Base-by-base conservation (phyloP, 2,329 filamentous ascomycete genomes). In the Fusarium burgessii region DNA sequence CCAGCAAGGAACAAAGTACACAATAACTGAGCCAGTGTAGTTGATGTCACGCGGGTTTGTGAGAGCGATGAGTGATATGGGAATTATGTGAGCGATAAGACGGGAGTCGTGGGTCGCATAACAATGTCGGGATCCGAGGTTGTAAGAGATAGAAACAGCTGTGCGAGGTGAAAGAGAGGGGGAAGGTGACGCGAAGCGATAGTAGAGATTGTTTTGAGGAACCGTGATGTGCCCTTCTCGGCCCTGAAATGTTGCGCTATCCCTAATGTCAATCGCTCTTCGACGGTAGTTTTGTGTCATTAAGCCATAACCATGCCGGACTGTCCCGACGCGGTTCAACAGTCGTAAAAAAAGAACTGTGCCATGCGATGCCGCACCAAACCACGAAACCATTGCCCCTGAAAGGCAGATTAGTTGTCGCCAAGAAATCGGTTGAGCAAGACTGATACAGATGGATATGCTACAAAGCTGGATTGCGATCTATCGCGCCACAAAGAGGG, bases 191-290 rank as follows among this genome's bases (percentile, higher is more conserved):
- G 71, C 62, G 70, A 72, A 63, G 68, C 68, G 66, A 54, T 69
- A 73, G 76, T 73, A 75, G 76, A 72, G 74, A 76, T 74, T 75
- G 73, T 73, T 69, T 65, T 60, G 54, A 74, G 72, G 71, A 74
- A 68, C 71, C 75, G 71, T 55, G 73, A 75, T 77, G 62, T 75
- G 73, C 75, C 72, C 75, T 77, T 77, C 75, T 70, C 63, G 73
- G 68, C 57, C 72, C 62, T 70, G 52, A 45, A 49, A 46, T 50
- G 51, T 60, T 67, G 68, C 74, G 63, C 68, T 68, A 51, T 67
- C 66, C 68, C 65, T 62, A 68, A 62, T 66, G 49, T 64, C 61
- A 74, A 74, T 68, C 36, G 62, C 70, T 74, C 71, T 64, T 66
- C 60, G 63, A 57, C 52, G 51, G 32, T 47, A 33, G 46, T 65